Evolutionary conservation across 139 green algal genomes (phyloP), one percentile per base, ranked within the genome.

Genomic region (Gonium pectorale): DNA sequence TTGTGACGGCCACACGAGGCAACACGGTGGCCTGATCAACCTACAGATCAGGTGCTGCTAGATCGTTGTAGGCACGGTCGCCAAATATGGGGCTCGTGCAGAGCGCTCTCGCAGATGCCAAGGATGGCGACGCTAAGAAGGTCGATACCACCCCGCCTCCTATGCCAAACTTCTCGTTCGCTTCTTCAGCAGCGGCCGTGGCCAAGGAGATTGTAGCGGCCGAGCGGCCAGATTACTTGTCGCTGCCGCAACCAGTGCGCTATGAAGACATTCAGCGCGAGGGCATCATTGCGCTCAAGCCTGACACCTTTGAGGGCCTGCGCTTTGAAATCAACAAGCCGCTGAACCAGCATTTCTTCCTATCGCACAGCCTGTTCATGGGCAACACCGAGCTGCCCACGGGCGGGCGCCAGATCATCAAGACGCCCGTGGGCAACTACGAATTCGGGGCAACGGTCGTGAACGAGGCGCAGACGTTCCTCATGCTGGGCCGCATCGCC

Each of bases 361-460:
- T 99, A 29, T 89, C 85, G 26, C 88, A 92, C 88, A 97, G 93
- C 68, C 87, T 99, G 29, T 97, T 97, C 86, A 97, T 99, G 95
- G 97, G 97, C 40, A 98, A 95, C 83, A 87, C 95, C 21, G 97
- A 99, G 64, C 89, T 99, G 60, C 95, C 95, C 21, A 95, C 90
- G 19, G 87, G 89, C 44, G 72, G 73, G 38, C 80, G 85, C 60
- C 91, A 93, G 85, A 86, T 90, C 43, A 80, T 99, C 49, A 99
- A 99, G 91, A 92, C 97, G 70, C 92, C 95, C 2, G 90, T 96
- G 5, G 91, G 94, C 37, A 96, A 89, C 21, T 99, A 99, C 66
- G 98, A 99, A 88, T 99, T 99, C 90, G 97, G 97, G 0, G 97
- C 98, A 72, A 99, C 98, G 86, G 88, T 99, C 3, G 92, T 99